Percentiles rank a stretch among this genome's conserved stretches.
Evolutionary conservation across 2,329 filamentous ascomycete species (phyloP).

Genomic region (Xylaria sp.): DNA sequence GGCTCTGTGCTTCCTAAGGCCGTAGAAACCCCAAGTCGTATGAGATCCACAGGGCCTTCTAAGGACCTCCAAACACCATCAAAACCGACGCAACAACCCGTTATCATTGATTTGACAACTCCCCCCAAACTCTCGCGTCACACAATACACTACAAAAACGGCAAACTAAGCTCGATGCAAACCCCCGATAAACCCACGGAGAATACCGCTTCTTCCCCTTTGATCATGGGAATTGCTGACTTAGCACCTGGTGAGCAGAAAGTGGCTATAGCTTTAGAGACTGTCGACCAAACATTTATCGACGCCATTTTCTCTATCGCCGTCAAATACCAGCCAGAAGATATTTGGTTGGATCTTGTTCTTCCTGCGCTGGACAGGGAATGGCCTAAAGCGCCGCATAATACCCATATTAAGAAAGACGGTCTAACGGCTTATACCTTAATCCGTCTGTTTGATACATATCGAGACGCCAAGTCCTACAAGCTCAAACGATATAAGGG

Average conservation of each 20-base stretch:
- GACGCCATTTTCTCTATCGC: conserved; percentile 45
- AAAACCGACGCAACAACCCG: conserved; percentile 19
- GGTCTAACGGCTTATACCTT: conserved; percentile 38
- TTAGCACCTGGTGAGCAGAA: conserved; percentile 39
- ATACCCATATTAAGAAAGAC: conserved; percentile 33
- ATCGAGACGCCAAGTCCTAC: conserved; percentile 29
- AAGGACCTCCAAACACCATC: conserved; percentile 33
- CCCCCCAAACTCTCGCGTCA: conserved; percentile 26
- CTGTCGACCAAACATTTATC: conserved; percentile 39
- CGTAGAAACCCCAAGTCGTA: background rate
- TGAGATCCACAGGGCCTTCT: background rate
- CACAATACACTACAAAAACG: conserved; percentile 23
- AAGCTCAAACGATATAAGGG: conserved; percentile 39
- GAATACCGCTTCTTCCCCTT: conserved; percentile 8
- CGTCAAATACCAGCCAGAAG: conserved; percentile 17
- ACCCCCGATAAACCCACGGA: background rate
- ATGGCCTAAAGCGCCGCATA: conserved; percentile 37
- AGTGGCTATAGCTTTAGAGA: conserved; percentile 48
- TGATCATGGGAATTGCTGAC: conserved; percentile 44
- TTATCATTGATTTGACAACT: conserved; percentile 41
- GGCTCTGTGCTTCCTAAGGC: background rate
- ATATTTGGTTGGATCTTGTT: conserved; percentile 49
- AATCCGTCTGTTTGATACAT: conserved; percentile 45
- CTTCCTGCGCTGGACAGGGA: conserved; percentile 36
- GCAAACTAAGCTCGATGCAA: conserved; percentile 24